Evolutionary conservation across 148 eudicot genomes (phyloP), one percentile per base, ranked within the genome.

Genomic region (Dysphania ambrosioides): DNA sequence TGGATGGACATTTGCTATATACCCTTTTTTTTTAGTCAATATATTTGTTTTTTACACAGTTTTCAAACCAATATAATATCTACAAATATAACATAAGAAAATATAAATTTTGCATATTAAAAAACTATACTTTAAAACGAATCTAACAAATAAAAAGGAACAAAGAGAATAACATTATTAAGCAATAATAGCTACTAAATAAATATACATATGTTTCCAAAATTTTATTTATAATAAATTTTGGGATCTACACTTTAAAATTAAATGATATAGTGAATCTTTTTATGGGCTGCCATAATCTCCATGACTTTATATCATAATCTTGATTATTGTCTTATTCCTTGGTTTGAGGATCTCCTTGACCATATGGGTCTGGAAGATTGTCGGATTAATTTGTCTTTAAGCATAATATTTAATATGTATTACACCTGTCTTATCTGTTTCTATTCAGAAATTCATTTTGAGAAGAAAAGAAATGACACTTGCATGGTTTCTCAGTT

Each of bases 261-360:
- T 16, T 21, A n/a, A 24, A 66, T 67, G 68, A 38, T 16, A 32
- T 65, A 21, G 41, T 67, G 41, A 36, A 42, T 40, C 49, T 40
- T 66, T 66, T 21, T 15, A 34, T n/a, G 69, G 49, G 34, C 55
- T 29, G 34, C 55, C 53, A 63, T 64, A 64, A 64, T 36, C 8
- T n/a, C 6, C n/a, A n/a, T 2, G 8, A 40, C 51, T 15, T 35
- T 18, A 0, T 21, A 35, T 67, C 29, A 59, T 74, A 72, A 77
- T 74, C 75, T 30, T 67, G 56, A 61, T 74, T 47, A 36, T 70
- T 78, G 71, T 80, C 82, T 82, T 75, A 63, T 68, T 82, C 60
- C 65, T 68, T 62, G 75, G 59, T 63, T 32, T 47, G 74, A 30
- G 80, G 81, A 78, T 73, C 79, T 81, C 75, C 79, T 71, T 81